A percentile compares a stretch with the other conserved stretches of the same genome.
Evolutionary conservation across 345 rosid species (phyloP).

Genomic region (Lepidium aucheri): DNA sequence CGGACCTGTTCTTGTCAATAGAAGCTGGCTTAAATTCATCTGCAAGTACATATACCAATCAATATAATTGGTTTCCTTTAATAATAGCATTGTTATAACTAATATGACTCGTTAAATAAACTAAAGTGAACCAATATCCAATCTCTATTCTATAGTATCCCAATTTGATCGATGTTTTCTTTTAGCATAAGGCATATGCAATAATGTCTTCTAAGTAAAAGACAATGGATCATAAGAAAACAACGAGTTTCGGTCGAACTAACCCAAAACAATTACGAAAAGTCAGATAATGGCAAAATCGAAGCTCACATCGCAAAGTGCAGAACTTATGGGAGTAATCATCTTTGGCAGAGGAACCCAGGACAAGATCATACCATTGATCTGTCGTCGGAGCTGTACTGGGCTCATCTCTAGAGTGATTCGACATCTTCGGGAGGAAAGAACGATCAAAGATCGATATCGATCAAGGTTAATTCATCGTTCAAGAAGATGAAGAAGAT

Average conservation of each 20-base stretch:
- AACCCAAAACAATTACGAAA: not conserved
- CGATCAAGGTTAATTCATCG: constrained; percentile 12
- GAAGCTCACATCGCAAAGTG: constrained; percentile 57
- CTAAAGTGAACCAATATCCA: not conserved
- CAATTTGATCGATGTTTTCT: not conserved
- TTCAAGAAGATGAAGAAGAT: not conserved
- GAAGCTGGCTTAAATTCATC: constrained; percentile 92
- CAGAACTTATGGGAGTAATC: constrained; percentile 55
- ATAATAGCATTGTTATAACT: not conserved
- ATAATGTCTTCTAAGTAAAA: not conserved
- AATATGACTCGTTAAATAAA: not conserved
- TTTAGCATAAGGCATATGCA: not conserved
- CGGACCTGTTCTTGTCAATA: constrained; percentile 67
- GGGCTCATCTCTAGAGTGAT: constrained; percentile 54
- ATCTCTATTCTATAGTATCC: not conserved
- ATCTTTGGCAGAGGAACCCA: constrained; percentile 59
- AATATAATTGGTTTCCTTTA: not conserved
- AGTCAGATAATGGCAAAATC: not conserved
- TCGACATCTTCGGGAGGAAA: constrained; percentile 36
- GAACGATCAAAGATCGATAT: constrained; percentile 6
- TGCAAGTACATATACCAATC: constrained; percentile 20
- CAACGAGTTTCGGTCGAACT: not conserved
- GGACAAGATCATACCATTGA: constrained; percentile 74
- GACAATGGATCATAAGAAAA: not conserved
- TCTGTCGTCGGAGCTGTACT: constrained; percentile 57